A percentile compares a stretch with the other conserved stretches of the same genome.
Evolutionary conservation across 1,284 basidiomycete genomes (phyloP).

Genomic region (Boletus semigastroideus): DNA sequence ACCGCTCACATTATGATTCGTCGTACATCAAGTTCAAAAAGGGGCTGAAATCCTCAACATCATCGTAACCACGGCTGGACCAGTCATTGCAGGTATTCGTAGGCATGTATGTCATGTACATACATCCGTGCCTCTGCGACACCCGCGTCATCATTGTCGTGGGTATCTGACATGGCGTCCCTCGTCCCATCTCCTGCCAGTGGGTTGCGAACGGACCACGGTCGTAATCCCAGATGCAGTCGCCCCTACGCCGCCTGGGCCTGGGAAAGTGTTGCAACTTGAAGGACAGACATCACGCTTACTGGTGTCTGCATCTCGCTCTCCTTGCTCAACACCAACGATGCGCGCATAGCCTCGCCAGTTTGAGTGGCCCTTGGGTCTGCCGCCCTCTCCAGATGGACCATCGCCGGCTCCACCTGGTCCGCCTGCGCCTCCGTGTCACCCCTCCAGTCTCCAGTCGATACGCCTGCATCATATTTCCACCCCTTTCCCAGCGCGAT

Average conservation of each 20-base stretch:
- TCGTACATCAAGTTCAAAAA: no score
- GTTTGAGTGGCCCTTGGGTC: neutral
- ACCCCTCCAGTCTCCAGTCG: conserved; percentile 21
- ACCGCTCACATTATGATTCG: no score
- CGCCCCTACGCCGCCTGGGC: conserved; percentile 3
- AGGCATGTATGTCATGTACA: conserved; percentile 2
- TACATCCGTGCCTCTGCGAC: neutral
- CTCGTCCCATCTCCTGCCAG: neutral
- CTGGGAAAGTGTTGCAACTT: neutral
- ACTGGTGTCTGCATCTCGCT: neutral
- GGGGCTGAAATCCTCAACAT: neutral
- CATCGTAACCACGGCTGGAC: neutral
- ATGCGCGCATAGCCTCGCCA: neutral
- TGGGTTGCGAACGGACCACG: neutral
- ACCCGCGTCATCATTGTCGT: neutral
- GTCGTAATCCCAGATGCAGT: neutral
- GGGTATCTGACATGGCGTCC: neutral
- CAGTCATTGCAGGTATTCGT: neutral
- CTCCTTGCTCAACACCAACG: conserved; percentile 6
- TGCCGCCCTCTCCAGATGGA: neutral
- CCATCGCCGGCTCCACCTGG: neutral
- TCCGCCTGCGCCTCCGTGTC: neutral
- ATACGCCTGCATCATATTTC: conserved; percentile 8
- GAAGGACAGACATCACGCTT: neutral
- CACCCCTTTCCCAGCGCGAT: conserved; percentile 25